A percentile compares a stretch with the other conserved stretches of the same genome.
phyloP scores from a whole-genome alignment of 164 flowering plant genomes.

The Vitis cinerea region DNA sequence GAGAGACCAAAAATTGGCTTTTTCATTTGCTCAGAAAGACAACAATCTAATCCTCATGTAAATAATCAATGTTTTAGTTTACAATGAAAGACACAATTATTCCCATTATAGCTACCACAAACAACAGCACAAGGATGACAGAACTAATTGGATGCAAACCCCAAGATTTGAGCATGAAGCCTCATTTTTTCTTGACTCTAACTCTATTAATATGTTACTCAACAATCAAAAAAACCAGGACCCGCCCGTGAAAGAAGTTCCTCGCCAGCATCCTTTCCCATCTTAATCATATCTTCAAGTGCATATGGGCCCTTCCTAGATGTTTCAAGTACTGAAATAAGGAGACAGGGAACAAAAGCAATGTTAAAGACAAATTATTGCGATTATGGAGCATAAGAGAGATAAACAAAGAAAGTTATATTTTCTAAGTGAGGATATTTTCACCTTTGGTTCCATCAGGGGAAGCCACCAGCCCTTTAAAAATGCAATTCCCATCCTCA shows the following conservation, averaged over 20 bases:
- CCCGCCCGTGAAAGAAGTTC: constrained; percentile 86
- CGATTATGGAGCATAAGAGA: no score
- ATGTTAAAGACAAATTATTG: not conserved
- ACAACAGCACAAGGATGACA: no score
- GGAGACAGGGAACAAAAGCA: constrained; percentile 1
- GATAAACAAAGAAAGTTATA: not conserved
- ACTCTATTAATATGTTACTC: constrained; percentile 4
- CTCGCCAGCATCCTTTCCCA: constrained; percentile 95
- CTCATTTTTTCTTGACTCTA: not conserved
- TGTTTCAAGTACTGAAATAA: constrained; percentile 81
- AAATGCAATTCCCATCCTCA: constrained; percentile 71
- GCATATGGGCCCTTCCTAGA: constrained; percentile 73
- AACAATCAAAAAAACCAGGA: constrained; percentile 67
- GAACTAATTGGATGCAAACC: no score
- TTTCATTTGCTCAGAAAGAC: no score
- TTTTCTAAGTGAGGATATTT: not conserved
- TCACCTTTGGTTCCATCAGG: constrained; percentile 92
- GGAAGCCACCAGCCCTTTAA: constrained; percentile 92
- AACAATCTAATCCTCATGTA: no score
- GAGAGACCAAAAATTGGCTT: no score
- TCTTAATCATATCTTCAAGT: constrained; percentile 70
- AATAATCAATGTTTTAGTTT: no score
- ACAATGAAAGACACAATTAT: no score
- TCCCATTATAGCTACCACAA: no score
- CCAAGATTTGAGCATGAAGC: no score